Percentiles rank a stretch among this genome's conserved stretches.
Conservation (phyloP, 2,329 filamentous ascomycete genomes). For the Pezizomycotina sp. region DNA sequence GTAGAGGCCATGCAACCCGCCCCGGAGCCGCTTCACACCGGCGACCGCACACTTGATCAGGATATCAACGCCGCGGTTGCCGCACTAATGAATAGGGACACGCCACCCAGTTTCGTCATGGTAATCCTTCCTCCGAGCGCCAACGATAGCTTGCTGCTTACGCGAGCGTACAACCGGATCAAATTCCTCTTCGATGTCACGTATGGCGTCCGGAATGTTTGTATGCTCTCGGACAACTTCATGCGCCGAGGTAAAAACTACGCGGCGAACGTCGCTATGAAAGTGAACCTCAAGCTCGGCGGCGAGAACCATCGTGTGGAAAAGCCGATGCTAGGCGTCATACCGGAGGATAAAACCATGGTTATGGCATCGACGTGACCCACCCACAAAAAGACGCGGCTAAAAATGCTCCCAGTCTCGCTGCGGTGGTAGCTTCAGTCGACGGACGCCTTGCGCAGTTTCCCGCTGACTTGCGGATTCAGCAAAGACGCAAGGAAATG, state of each 20-base stretch:
- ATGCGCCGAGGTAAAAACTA: too few relatives aligned
- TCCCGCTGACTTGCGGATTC: constrained; percentile 55
- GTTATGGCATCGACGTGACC: constrained; percentile 79
- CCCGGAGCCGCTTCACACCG: too few relatives aligned
- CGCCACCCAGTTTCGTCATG: too few relatives aligned
- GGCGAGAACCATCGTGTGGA: constrained; percentile 53
- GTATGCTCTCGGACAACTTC: constrained; percentile 24
- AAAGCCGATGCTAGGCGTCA: constrained; percentile 42
- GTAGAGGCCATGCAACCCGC: too few relatives aligned
- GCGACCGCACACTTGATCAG: too few relatives aligned
- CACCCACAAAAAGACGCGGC: constrained; percentile 58
- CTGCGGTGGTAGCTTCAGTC: constrained; percentile 61
- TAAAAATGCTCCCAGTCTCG: constrained; percentile 51
- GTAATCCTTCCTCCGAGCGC: too few relatives aligned
- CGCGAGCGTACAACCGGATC: constrained; percentile 51
- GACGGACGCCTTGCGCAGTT: constrained; percentile 58
- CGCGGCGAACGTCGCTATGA: constrained; percentile 56
- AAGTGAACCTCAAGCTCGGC: constrained; percentile 66
- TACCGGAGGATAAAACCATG: constrained; percentile 49
- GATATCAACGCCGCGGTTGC: too few relatives aligned
- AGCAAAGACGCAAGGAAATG: constrained; percentile 54
- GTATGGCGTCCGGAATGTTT: constrained; percentile 50
- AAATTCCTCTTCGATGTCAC: constrained; percentile 52
- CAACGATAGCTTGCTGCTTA: too few relatives aligned
- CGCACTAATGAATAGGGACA: too few relatives aligned